A percentile compares a stretch with the other conserved stretches of the same genome.
These are phyloP conservation scores for Calonectria pteridis DNA, from an alignment of 2,329 filamentous ascomycete species.

Conservation along the genomic window DNA sequence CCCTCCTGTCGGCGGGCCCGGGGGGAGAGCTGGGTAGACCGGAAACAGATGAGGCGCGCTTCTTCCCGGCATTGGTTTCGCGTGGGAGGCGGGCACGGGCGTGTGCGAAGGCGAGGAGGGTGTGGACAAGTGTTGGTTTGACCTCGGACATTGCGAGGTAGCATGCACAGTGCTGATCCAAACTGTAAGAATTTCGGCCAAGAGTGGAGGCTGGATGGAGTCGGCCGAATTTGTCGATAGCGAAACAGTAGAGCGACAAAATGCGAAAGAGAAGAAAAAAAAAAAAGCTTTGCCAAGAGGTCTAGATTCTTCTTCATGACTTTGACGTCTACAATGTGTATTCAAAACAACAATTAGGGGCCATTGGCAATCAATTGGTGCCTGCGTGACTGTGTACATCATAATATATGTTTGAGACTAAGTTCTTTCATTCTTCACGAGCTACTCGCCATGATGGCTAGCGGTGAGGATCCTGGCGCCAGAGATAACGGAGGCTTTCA, in stretches of 20 bases:
- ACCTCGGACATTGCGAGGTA: slow-evolving; percentile 11
- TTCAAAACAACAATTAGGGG: slow-evolving; percentile 6
- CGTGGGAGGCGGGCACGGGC: slow-evolving; percentile 26
- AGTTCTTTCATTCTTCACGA: background rate
- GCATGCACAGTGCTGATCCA: slow-evolving; percentile 18
- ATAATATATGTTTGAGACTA: background rate
- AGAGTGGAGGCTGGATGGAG: slow-evolving; percentile 23
- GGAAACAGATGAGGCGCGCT: slow-evolving; percentile 41
- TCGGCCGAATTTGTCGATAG: slow-evolving; percentile 19
- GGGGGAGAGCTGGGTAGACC: slow-evolving; percentile 16
- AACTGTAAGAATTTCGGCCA: slow-evolving; percentile 10
- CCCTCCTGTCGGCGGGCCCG: slow-evolving; percentile 26
- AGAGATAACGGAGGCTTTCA: background rate
- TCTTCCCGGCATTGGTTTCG: slow-evolving; percentile 43
- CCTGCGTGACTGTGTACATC: background rate
- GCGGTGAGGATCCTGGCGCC: background rate
- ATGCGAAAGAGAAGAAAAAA: background rate
- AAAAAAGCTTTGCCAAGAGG: slow-evolving; percentile 13
- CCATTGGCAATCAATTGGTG: background rate
- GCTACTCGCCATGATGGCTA: background rate
- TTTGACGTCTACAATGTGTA: background rate
- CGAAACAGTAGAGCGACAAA: slow-evolving; percentile 2
- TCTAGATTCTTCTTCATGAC: background rate
- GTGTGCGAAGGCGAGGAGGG: slow-evolving; percentile 21
- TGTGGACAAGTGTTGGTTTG: background rate